A percentile compares a stretch with the other conserved stretches of the same genome.
phyloP scores from a whole-genome alignment of 768 basidiomycete species.

The Arthromyces matolae region DNA sequence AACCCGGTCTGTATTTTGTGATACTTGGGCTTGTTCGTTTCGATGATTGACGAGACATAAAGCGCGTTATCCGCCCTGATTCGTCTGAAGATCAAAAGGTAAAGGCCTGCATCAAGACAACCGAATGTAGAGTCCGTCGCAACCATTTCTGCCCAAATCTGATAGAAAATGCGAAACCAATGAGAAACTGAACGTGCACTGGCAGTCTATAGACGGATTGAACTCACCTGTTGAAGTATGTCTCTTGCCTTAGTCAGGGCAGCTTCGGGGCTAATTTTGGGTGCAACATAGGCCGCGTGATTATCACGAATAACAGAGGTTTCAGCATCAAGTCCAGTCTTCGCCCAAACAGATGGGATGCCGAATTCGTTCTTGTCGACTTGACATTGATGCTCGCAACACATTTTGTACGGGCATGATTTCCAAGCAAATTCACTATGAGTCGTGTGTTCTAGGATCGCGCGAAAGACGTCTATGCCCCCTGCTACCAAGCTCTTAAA shows the following conservation, averaged over 20 bases:
- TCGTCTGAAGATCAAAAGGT: neutral
- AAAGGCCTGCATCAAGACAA: neutral
- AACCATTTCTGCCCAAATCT: constrained; percentile 3
- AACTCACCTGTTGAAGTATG: neutral
- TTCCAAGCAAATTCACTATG: neutral
- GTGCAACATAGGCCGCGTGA: too few relatives aligned
- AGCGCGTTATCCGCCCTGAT: neutral
- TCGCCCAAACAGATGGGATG: neutral
- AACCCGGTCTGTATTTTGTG: neutral
- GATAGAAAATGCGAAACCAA: neutral
- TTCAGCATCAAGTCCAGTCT: neutral
- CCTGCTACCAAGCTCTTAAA: neutral
- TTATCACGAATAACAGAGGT: too few relatives aligned
- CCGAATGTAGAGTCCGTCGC: neutral
- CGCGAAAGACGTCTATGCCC: neutral
- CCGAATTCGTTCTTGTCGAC: neutral
- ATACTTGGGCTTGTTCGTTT: neutral
- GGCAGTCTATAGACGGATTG: neutral
- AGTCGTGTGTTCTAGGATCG: neutral
- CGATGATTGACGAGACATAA: neutral
- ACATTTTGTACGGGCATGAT: too few relatives aligned
- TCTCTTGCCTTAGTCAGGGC: neutral
- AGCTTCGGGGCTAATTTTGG: too few relatives aligned
- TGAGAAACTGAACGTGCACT: neutral
- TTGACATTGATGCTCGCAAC: neutral